A percentile compares a stretch with the other conserved stretches of the same genome.
These are phyloP conservation scores for Leucaena leucocephala DNA, from an alignment of 306 rosid species.

Conservation along the genomic window DNA sequence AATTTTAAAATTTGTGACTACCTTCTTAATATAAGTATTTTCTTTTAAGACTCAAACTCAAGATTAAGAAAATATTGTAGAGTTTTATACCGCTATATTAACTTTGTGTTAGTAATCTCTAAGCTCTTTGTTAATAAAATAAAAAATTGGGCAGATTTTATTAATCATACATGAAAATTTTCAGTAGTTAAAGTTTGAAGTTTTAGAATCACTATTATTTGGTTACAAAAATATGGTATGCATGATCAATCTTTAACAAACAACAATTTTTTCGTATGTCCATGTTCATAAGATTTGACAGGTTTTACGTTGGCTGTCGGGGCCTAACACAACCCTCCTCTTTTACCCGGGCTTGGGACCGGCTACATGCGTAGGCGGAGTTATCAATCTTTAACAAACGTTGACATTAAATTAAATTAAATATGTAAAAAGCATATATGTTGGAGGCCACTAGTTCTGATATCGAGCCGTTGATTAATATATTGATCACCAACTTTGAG, in stretches of 20 bases:
- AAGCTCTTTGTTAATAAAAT: not conserved
- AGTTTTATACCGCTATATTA: no score
- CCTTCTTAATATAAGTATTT: no score
- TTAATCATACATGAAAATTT: not conserved
- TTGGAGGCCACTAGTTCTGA: not conserved
- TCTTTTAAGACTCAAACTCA: no score
- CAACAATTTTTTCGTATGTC: no score
- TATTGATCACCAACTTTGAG: not conserved
- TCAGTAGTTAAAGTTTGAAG: not conserved
- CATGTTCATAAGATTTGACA: no score
- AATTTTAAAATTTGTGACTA: no score
- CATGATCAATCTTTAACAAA: not conserved
- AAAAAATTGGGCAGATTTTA: not conserved
- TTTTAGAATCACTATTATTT: not conserved
- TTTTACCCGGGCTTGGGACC: no score
- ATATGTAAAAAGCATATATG: not conserved
- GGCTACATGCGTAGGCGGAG: no score
- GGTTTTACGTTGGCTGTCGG: no score
- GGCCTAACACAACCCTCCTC: no score
- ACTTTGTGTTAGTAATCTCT: not conserved
- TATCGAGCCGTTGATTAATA: not conserved
- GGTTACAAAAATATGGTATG: not conserved
- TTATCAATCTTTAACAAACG: not conserved
- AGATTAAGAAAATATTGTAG: no score
- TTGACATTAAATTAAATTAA: not conserved